Evolutionary conservation across 163 green algal species (phyloP).

Genomic region (Coccomyxa subellipsoidea): DNA sequence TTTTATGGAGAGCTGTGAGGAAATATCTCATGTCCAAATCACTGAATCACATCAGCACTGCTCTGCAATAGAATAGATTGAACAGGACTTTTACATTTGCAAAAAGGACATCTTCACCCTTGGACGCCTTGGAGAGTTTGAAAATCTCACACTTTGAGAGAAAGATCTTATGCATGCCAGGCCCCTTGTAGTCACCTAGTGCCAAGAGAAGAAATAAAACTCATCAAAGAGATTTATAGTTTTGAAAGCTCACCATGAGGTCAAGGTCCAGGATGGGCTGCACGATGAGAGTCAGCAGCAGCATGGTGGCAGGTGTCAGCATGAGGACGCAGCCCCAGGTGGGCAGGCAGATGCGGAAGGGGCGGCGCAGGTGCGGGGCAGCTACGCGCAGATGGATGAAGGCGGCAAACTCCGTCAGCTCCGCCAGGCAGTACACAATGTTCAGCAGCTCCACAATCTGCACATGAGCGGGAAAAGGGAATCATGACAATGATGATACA

Average conservation of each 20-base stretch:
- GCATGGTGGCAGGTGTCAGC: slow-evolving; percentile 64
- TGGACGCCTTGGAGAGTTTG: no score
- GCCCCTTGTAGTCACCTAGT: no score
- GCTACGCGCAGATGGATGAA: slow-evolving; percentile 82
- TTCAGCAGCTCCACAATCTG: slow-evolving; percentile 94
- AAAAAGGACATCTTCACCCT: no score
- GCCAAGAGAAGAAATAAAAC: no score
- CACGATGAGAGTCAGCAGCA: slow-evolving; percentile 64
- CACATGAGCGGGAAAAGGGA: slow-evolving; percentile 37
- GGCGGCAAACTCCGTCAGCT: slow-evolving; percentile 95
- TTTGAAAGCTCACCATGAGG: slow-evolving; percentile 36
- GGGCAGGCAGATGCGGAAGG: slow-evolving; percentile 68
- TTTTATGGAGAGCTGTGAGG: no score
- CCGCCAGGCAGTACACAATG: slow-evolving; percentile 91
- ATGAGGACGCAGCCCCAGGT: slow-evolving; percentile 69
- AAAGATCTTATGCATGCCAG: no score
- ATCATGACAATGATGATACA: background rate
- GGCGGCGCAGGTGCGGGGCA: slow-evolving; percentile 54
- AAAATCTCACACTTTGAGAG: no score
- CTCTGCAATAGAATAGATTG: no score
- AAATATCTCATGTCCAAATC: no score
- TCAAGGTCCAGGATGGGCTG: slow-evolving; percentile 52
- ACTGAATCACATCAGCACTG: no score
- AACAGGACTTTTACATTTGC: no score
- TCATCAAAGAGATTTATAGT: no score